phyloP scores from a whole-genome alignment of 2,329 filamentous ascomycete species.

The Sporothrix mexicana region DNA sequence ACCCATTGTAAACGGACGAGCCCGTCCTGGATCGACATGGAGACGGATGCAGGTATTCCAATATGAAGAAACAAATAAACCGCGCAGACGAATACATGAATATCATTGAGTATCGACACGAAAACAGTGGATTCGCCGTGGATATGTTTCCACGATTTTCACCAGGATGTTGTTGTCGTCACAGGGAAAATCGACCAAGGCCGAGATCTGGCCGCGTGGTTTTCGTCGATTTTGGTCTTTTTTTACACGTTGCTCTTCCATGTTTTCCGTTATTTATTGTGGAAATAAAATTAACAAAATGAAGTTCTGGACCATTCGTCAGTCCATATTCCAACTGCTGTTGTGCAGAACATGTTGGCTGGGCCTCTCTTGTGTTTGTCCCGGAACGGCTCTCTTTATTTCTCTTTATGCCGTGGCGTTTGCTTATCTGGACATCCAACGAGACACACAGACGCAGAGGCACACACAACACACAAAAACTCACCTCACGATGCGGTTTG shows the following conservation, averaged over 20 bases:
- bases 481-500: conserved; percentile 16
- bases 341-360: not conserved
- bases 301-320: not conserved
- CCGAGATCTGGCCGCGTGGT: not conserved
- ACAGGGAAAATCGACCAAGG: not conserved
- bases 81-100: not conserved
- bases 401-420: not conserved
- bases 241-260: not conserved
- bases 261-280: conserved; percentile 1
- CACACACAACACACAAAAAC: not conserved
- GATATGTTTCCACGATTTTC: not conserved
- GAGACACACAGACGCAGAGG: no score
- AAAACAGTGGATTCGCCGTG: conserved; percentile 11
- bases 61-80: not conserved
- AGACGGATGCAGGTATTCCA: not conserved
- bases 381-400: not conserved
- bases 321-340: not conserved
- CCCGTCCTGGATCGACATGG: conserved; percentile 26
- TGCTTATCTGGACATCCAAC: not conserved
- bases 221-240: not conserved
- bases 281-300: not conserved
- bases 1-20: conserved; percentile 20
- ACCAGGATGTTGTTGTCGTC: not conserved
- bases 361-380: not conserved
- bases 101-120: not conserved